phyloP scores from a whole-genome alignment of 208 protist species.

The Blastocrithidia nonstop region DNA sequence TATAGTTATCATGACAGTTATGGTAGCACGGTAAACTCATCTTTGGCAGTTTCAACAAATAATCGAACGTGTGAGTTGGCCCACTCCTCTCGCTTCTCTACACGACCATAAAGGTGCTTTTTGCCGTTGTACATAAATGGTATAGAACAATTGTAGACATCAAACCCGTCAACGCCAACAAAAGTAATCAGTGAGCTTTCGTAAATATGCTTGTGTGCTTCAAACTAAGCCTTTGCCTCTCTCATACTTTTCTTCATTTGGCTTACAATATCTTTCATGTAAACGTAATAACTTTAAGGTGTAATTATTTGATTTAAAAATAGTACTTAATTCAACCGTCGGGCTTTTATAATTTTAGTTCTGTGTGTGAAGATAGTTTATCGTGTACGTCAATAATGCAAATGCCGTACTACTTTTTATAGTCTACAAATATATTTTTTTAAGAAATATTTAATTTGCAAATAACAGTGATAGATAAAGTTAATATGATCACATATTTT shows the following conservation, averaged over 20 bases:
- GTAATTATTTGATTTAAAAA: not conserved
- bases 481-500: no score
- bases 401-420: not conserved
- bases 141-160: slow-evolving; percentile 59
- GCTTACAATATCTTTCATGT: not conserved
- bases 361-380: no score
- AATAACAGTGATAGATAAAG: no score
- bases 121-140: slow-evolving; percentile 34
- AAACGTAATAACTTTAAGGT: not conserved
- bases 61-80: slow-evolving; percentile 37
- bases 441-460: no score
- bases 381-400: not conserved
- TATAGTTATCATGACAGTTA: slow-evolving; percentile 20
- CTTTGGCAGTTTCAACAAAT: slow-evolving; percentile 34
- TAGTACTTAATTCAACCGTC: not conserved
- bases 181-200: slow-evolving; percentile 32
- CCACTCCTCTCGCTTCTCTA: slow-evolving; percentile 38
- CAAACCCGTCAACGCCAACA: slow-evolving; percentile 43
- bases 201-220: slow-evolving; percentile 12
- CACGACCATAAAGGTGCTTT: slow-evolving; percentile 32
- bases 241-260: not conserved
- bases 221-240: not conserved
- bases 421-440: no score
- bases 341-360: no score
- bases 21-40: slow-evolving; percentile 26